Base-by-base conservation (phyloP, 768 basidiomycete genomes). In the Termitomyces sp. region DNA sequence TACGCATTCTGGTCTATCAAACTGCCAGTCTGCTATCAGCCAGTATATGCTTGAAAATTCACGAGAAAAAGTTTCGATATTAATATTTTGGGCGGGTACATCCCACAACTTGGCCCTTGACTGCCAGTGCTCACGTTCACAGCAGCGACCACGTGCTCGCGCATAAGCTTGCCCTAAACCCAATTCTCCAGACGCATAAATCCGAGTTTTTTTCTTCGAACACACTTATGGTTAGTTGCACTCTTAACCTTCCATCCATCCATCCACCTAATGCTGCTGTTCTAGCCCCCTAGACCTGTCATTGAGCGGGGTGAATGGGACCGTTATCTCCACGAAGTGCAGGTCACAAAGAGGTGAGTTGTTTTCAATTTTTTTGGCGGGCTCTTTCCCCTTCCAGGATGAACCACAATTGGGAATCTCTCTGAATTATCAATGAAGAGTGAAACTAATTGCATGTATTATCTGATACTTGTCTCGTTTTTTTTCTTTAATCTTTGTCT, bases 361-460 rank as follows among this genome's bases (percentile, higher is more conserved):
- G 22, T 10, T n/a, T 11, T 16, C 11, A 13, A 45, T 47, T 23
- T 15, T 22, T 50, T 52, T 45, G 53, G 59, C 63, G 55, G 53
- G 50, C 61, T 56, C 57, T 48, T 41, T 47, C 51, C 20, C 47
- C 68, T 27, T 27, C 64, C 68, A 74, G 68, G 87, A 89, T 89
- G 87, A 89, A 68, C 75, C 73, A 80, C 70, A 76, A 87, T 79
- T 98, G 95, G 96, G 96, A 99, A 98, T 98, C 96, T 98, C 96
- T 94, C 96, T 88, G 94, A 79, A 92, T 71, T 58, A 33, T 7
- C 65, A 68, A 76, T 85, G 88, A 87, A 77, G 86, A 89, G 78
- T 63, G 65, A 51, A 73, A 81, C 78, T 41, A 66, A 76, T 83
- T 86, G 85, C 85, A 91, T 91, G 84, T 86, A 88, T 89, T 90